phyloP scores from a whole-genome alignment of 2,329 filamentous ascomycete genomes.

The Cordyceps javanica region DNA sequence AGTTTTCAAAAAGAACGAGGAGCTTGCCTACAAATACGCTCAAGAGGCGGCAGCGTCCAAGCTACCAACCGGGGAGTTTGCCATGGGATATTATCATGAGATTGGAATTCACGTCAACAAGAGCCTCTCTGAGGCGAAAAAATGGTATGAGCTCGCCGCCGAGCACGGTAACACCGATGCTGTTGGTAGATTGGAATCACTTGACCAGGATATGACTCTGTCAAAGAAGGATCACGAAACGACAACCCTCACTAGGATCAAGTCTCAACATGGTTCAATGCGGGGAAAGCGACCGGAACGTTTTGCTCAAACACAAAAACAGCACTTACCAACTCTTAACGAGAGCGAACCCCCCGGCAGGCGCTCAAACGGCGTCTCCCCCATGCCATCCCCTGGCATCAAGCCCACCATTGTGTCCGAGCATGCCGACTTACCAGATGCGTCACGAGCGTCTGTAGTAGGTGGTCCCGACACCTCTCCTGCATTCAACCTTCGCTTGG shows the following conservation, averaged over 20 bases:
- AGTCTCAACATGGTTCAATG: constrained; percentile 68
- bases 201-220: constrained; percentile 74
- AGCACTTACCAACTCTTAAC: constrained; percentile 41
- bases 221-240: constrained; percentile 91
- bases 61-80: constrained; percentile 87
- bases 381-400: constrained; percentile 36
- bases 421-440: constrained; percentile 40
- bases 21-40: constrained; percentile 85
- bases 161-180: constrained; percentile 92
- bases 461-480: constrained; percentile 34
- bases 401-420: constrained; percentile 33
- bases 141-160: constrained; percentile 87
- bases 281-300: constrained; percentile 55
- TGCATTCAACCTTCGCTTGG: constrained; percentile 46
- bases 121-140: constrained; percentile 72
- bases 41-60: constrained; percentile 76
- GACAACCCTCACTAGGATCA: constrained; percentile 82
- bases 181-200: constrained; percentile 70
- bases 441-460: constrained; percentile 34
- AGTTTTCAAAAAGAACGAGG: constrained; percentile 91
- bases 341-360: constrained; percentile 30
- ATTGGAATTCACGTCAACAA: constrained; percentile 90
- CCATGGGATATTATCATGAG: constrained; percentile 94
- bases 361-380: constrained; percentile 27
- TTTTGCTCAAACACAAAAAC: constrained; percentile 43